Evolutionary conservation across 2,329 filamentous ascomycete species (phyloP), one percentile per base, ranked within the genome.

Genomic region (Aspergillus quadrilineatus): DNA sequence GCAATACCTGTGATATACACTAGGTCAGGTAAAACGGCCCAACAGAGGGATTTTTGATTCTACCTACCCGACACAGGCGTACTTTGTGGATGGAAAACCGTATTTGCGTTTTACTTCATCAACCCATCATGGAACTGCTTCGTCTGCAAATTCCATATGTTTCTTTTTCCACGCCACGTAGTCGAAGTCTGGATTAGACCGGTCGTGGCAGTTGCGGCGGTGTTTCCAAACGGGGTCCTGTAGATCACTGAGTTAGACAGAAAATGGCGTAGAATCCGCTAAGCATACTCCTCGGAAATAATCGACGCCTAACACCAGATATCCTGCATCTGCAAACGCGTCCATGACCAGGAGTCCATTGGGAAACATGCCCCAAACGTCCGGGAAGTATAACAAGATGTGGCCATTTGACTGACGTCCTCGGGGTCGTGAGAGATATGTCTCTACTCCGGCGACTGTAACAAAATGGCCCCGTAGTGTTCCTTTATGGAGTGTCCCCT

Each of bases 91-190:
- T 22, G 22, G 22, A 22, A 22, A 4, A 22, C 44, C 28, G 14
- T 47, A 36, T 4, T 4, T 29, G 14, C 12, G 5, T 15, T 30
- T 29, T 6, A 47, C 44, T 6, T 30, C 44, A 1, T 47, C 14
- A 17, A 47, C 7, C 44, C 44, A 47, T n/a, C 10, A 3, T 36
- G 79, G 78, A 0, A 80, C 75, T n/a, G 70, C 70, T 37, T 72
- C 73, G 4, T 69, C 64, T 0, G 80, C 78, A 59, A 77, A 80
- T 3, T 63, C 61, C 12, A 63, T 69, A 56, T 82, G 76, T 65
- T 80, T 81, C 30, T 57, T 53, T 55, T 77, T 77, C 80, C 79
- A 82, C 5, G 77, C 79, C 32, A 75, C 74, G 22, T 73, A 77
- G 63, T 82, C 79, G 55, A 82, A 82, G 29, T 64, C 70, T 2